These are phyloP conservation scores for Colletotrichum sp. DNA, from an alignment of 2,329 filamentous ascomycete species.

Conservation along the genomic window DNA sequence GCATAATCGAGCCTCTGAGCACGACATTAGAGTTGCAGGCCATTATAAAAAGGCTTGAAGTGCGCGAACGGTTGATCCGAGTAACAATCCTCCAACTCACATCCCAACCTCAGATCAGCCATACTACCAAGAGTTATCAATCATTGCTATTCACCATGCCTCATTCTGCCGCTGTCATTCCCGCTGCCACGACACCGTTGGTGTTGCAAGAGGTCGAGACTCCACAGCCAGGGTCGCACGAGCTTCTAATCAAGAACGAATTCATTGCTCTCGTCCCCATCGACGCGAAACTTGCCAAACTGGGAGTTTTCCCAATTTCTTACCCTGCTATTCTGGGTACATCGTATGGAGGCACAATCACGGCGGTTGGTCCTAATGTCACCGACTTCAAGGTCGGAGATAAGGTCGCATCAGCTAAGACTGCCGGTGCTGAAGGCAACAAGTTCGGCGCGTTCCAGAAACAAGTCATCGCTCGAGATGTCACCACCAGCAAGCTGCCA, in stretches of 20 bases:
- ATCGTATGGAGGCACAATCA: slow-evolving; percentile 29
- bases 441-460: slow-evolving; percentile 10
- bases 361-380: slow-evolving; percentile 24
- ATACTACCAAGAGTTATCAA: neutral
- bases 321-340: slow-evolving; percentile 15
- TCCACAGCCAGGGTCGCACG: slow-evolving; percentile 19
- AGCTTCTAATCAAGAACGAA: slow-evolving; percentile 29
- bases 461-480: slow-evolving; percentile 20
- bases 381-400: slow-evolving; percentile 27
- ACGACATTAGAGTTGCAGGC: neutral
- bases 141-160: neutral
- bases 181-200: slow-evolving; percentile 1
- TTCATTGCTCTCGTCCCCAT: slow-evolving; percentile 31
- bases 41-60: neutral
- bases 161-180: slow-evolving; percentile 11
- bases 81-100: neutral
- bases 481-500: slow-evolving; percentile 30
- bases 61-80: neutral
- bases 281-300: slow-evolving; percentile 32
- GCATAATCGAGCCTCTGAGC: neutral
- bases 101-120: neutral
- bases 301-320: slow-evolving; percentile 17
- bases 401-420: slow-evolving; percentile 19
- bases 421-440: neutral
- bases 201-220: slow-evolving; percentile 8